Evolutionary conservation across 1,284 basidiomycete genomes (phyloP), one percentile per base, ranked within the genome.

Genomic region (Vanrija humicola): DNA sequence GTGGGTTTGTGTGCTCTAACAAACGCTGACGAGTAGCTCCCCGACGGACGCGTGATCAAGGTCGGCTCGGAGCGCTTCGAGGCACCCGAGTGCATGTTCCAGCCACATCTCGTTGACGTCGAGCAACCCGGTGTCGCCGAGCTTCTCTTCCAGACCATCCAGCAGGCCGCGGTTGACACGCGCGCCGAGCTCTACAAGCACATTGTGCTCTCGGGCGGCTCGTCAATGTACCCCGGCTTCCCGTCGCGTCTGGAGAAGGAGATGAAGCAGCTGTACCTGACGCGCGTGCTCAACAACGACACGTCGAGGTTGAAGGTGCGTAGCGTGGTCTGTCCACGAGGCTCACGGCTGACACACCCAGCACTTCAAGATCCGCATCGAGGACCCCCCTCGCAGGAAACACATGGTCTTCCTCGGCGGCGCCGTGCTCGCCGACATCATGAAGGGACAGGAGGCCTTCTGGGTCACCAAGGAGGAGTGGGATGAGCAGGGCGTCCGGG

Each of bases 71-170:
- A 99, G 75, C 87, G 96, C n/a, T 99, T 97, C 74, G 92, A 97
- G 78, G 96, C 95, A n/a, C 96, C 96, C 12, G 96, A 98, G 78
- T 98, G 96, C 80, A 93, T 98, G 90, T 98, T 99, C 87, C 94
- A 99, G 77, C 96, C 96, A 23, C 91, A 97, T 76, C 82, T 99
- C 8, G 92, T 98, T 51, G 96, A 98, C 64, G 82, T 98, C 55
- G 96, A 98, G 75, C 94, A 98, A 73, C 90, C 92, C 2, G 96
- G 96, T 52, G 87, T 98, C 53, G 95, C 94, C 77, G 95, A 98
- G 80, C 87, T 98, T 83, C 84, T 98, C 25, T 98, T 96, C 84
- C 85, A 92, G 75, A 96, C 94, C 0, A 95, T 98, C 64, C 95
- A 98, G 77, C 77, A 80, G 28, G 93, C 95, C 3, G 89, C 95